phyloP scores from a whole-genome alignment of 805 yeast species.

The Yamadazyma insecticola region DNA sequence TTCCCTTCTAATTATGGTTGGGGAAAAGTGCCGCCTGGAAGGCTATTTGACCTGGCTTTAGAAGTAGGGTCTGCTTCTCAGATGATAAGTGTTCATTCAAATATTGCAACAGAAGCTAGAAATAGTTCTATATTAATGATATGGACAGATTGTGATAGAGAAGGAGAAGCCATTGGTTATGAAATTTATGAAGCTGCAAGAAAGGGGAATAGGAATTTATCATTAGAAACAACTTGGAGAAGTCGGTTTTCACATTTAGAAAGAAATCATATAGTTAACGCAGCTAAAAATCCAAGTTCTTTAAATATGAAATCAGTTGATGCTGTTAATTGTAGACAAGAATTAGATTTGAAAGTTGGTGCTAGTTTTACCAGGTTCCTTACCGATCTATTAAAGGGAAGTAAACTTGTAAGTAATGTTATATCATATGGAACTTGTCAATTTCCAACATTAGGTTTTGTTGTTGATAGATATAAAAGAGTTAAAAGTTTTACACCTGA shows the following conservation, averaged over 20 bases:
- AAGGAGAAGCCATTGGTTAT: constrained; percentile 89
- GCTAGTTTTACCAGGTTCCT: constrained; percentile 81
- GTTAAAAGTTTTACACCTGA: constrained; percentile 71
- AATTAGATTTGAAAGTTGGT: constrained; percentile 86
- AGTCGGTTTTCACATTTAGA: constrained; percentile 89
- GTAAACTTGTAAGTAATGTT: constrained; percentile 24
- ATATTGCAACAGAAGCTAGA: constrained; percentile 64
- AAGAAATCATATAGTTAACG: constrained; percentile 61
- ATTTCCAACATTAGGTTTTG: constrained; percentile 94
- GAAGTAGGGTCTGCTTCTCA: constrained; percentile 24
- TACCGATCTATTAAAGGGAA: constrained; percentile 46
- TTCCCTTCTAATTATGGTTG: constrained; percentile 60
- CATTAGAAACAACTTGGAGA: constrained; percentile 49
- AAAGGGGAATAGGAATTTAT: constrained; percentile 43
- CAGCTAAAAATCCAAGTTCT: constrained; percentile 63
- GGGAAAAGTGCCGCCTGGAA: constrained; percentile 62
- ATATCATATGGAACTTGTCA: constrained; percentile 92
- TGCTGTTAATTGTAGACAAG: constrained; percentile 84
- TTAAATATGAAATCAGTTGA: constrained; percentile 67
- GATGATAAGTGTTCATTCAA: constrained; percentile 21
- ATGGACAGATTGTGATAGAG: constrained; percentile 99
- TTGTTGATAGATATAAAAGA: constrained; percentile 84
- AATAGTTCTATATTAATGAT: constrained; percentile 66
- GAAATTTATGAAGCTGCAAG: constrained; percentile 73
- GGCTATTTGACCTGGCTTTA: constrained; percentile 69